Evolutionary conservation across 179 eudicot species (phyloP).

Genomic region (Silene coronaria): DNA sequence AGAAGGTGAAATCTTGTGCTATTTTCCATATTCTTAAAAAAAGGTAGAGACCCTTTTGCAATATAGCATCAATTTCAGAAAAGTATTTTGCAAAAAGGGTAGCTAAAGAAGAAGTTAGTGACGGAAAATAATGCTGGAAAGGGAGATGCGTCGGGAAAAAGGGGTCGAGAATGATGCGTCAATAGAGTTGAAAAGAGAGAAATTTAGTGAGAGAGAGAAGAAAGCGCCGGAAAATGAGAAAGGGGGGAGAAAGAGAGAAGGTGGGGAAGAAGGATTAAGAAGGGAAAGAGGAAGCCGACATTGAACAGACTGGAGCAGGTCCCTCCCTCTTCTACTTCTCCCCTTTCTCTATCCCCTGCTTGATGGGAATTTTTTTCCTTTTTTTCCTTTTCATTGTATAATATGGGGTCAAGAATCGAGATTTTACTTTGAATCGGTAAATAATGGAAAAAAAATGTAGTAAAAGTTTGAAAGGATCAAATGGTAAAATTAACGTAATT

Average conservation of each 20-base stretch:
- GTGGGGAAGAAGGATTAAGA: slow-evolving; percentile 22
- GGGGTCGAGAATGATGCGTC: not conserved
- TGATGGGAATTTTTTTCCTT: too few species aligned
- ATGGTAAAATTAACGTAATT: too few species aligned
- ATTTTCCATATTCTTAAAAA: not conserved
- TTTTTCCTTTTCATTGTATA: too few species aligned
- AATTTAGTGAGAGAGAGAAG: not conserved
- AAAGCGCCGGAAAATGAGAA: slow-evolving; percentile 3
- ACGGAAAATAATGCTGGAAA: not conserved
- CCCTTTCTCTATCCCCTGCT: too few species aligned
- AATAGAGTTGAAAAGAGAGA: not conserved
- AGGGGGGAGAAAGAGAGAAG: not conserved
- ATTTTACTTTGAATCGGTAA: too few species aligned
- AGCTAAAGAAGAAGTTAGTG: not conserved
- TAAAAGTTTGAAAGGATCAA: too few species aligned
- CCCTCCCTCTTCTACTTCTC: too few species aligned
- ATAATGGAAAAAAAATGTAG: too few species aligned
- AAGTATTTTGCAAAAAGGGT: not conserved
- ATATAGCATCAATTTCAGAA: not conserved
- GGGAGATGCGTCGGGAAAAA: not conserved
- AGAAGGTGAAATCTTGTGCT: not conserved
- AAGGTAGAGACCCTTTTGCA: not conserved
- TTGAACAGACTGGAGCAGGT: slow-evolving; percentile 27
- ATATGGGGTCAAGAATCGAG: too few species aligned
- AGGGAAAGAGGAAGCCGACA: slow-evolving; percentile 44